A percentile compares a stretch with the other conserved stretches of the same genome.
These are phyloP conservation scores for Fusarium sp. DNA, from an alignment of 2,329 filamentous ascomycete genomes.

Conservation along the genomic window DNA sequence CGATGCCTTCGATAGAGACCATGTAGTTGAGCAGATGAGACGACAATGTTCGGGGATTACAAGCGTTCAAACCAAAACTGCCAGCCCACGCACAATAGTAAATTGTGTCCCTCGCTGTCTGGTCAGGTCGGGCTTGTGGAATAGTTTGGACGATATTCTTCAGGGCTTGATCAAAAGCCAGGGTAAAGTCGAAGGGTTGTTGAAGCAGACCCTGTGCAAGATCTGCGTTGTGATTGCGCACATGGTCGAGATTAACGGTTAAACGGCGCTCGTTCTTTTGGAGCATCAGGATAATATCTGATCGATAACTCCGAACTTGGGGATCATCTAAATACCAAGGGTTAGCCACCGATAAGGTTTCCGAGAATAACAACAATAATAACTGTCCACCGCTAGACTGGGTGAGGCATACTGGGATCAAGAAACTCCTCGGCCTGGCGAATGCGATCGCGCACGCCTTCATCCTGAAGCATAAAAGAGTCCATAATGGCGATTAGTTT, in stretches of 20 bases:
- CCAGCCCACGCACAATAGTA: constrained; percentile 99
- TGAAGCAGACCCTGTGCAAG: constrained; percentile 85
- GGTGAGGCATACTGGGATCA: constrained; percentile 80
- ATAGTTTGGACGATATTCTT: constrained; percentile 89
- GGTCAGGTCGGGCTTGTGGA: constrained; percentile 80
- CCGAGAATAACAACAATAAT: neutral
- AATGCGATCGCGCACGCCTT: constrained; percentile 86
- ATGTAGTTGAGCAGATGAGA: constrained; percentile 94
- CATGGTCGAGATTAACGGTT: constrained; percentile 88
- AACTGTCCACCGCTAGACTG: neutral
- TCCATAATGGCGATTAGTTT: constrained; percentile 71
- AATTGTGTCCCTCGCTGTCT: constrained; percentile 82
- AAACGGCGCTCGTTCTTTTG: constrained; percentile 77
- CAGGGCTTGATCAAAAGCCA: constrained; percentile 91
- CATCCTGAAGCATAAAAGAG: constrained; percentile 82
- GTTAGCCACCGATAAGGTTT: constrained; percentile 26
- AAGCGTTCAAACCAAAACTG: constrained; percentile 94
- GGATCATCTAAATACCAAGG: constrained; percentile 61
- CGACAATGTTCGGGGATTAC: constrained; percentile 93
- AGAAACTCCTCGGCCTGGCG: constrained; percentile 93
- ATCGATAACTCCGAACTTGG: constrained; percentile 81
- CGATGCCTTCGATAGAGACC: constrained; percentile 97
- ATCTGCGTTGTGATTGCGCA: constrained; percentile 87
- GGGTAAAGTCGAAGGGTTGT: constrained; percentile 88
- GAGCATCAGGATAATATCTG: constrained; percentile 87